Evolutionary conservation across 1,139 yeast species (phyloP), one percentile per base, ranked within the genome.

Genomic region (Kluyveromyces marxianus): DNA sequence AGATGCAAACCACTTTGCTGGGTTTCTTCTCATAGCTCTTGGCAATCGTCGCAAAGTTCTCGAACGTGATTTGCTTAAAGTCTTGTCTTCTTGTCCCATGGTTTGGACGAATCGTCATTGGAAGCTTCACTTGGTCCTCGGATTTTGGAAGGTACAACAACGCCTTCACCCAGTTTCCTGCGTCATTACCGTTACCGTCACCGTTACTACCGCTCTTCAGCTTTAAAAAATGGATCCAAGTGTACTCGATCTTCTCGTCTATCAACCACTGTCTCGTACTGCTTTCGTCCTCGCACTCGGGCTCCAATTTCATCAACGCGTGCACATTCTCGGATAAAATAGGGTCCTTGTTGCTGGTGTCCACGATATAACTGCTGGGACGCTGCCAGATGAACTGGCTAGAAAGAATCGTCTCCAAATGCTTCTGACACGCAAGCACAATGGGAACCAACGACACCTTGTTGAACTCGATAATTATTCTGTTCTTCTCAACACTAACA

Each of bases 1-100:
- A 64, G 8, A 89, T 63, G 51, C 83, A 79, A 27, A 89, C 62
- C 0, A 84, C 89, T 8, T 65, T 72, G 57, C 87, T 77, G 44
- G 57, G 56, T 14, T 46, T 44, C 14, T 48, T 48, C 6, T 44
- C 49, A 4, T 46, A 47, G 3, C 48, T 49, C 21, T 43, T 34
- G 3, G 55, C 66, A 24, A 65, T 41, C 7, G 50, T 50, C 2
- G 65, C 50, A 3, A 68, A 45, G 14, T 61, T 56, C 47, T 65
- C 61, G 49, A 58, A 68, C 3, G 65, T 56, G 6, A 67, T 52
- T 26, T 52, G 50, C 6, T 50, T 41, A 26, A 57, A 47, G 25
- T 42, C 48, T 45, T 59, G 64, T 27, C 33, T 54, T 45, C 42
- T 40, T 30, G 40, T 49, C 50, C 40, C 46, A 33, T 50, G 55